Percentiles rank a stretch among this genome's conserved stretches.
Evolutionary conservation across 2,329 filamentous ascomycete genomes (phyloP).

Genomic region (Magnaporthales sp.): DNA sequence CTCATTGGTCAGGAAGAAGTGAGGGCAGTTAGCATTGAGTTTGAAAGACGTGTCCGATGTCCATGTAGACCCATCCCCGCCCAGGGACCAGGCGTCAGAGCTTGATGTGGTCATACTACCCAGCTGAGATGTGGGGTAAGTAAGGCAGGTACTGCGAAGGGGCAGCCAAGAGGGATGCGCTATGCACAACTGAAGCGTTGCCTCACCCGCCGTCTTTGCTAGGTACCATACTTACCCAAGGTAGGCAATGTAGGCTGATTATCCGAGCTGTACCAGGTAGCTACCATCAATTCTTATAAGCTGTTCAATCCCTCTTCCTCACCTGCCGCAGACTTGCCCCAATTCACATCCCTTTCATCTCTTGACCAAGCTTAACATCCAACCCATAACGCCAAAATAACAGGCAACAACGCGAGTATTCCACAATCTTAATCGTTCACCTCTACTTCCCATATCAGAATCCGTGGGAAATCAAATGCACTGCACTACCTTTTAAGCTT

Average conservation of each 20-base stretch:
- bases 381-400: neutral
- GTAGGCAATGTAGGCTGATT: neutral
- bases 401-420: neutral
- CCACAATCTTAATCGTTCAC: slow-evolving; percentile 12
- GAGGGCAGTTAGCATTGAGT: neutral
- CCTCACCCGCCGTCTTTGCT: neutral
- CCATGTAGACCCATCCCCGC: neutral
- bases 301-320: neutral
- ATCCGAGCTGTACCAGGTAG: neutral
- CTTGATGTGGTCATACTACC: slow-evolving; percentile 2
- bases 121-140: neutral
- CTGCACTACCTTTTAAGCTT: neutral
- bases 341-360: slow-evolving; percentile 14
- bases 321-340: neutral
- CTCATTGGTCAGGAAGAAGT: neutral
- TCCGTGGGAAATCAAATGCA: neutral
- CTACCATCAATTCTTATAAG: neutral
- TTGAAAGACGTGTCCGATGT: neutral
- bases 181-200: neutral
- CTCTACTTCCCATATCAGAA: slow-evolving; percentile 1
- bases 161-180: neutral
- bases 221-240: neutral
- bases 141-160: neutral
- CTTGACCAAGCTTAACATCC: slow-evolving; percentile 4
- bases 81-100: slow-evolving; percentile 1